These are phyloP conservation scores for Trichoderma polysporum DNA, from an alignment of 2,329 filamentous ascomycete genomes.

Conservation along the genomic window DNA sequence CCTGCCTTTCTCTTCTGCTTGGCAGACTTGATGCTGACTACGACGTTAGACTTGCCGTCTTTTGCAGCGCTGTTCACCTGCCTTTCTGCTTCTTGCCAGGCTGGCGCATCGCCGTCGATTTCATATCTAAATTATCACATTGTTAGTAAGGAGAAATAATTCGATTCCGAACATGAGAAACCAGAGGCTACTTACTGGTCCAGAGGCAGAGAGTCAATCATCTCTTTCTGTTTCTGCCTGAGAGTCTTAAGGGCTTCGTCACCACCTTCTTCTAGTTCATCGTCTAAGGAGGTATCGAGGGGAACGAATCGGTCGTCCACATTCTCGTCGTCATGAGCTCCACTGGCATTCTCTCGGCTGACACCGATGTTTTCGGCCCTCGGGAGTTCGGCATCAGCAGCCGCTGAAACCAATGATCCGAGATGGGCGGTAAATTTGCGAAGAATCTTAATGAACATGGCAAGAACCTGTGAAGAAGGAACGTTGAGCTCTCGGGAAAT, in stretches of 20 bases:
- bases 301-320: constrained; percentile 67
- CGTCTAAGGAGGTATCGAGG: constrained; percentile 68
- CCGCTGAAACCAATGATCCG: constrained; percentile 69
- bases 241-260: constrained; percentile 71
- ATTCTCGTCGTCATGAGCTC: constrained; percentile 68
- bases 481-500: constrained; percentile 77
- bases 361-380: constrained; percentile 56
- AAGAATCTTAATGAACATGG: constrained; percentile 96
- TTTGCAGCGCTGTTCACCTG: constrained; percentile 62
- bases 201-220: constrained; percentile 87
- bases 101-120: constrained; percentile 60
- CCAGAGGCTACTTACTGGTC: constrained; percentile 54
- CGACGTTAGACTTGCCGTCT: constrained; percentile 57
- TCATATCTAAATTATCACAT: constrained; percentile 53
- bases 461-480: constrained; percentile 75
- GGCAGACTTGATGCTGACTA: constrained; percentile 78
- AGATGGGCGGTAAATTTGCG: constrained; percentile 84
- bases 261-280: constrained; percentile 81
- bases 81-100: constrained; percentile 71
- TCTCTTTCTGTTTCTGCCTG: constrained; percentile 75
- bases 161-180: background rate
- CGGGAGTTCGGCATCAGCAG: constrained; percentile 67
- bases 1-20: constrained; percentile 75
- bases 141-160: background rate
- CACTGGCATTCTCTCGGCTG: constrained; percentile 58